Conservation (phyloP, 352 stramenopile genomes). For the Globisporangium perplexum region DNA sequence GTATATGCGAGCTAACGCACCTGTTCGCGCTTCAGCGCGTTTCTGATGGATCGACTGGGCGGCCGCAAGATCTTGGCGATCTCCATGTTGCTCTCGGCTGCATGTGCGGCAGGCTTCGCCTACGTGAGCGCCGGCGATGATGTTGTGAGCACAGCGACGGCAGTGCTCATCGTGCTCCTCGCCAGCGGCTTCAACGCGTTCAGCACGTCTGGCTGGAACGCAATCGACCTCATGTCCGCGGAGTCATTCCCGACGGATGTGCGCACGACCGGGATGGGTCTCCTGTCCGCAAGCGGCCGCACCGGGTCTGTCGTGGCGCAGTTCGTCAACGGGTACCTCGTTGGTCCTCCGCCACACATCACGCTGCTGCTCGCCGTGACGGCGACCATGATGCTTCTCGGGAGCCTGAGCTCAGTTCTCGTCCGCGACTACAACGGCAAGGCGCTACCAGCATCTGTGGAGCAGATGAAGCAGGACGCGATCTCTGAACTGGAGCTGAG, state of each 20-base stretch:
- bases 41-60: conserved; percentile 68
- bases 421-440: conserved; percentile 60
- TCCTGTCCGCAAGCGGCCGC: conserved; percentile 77
- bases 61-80: conserved; percentile 57
- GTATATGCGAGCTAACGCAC: background rate
- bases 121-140: conserved; percentile 41
- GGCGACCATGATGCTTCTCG: conserved; percentile 76
- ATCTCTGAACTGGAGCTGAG: conserved; percentile 2
- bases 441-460: conserved; percentile 42
- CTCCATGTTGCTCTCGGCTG: conserved; percentile 70
- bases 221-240: conserved; percentile 86
- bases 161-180: conserved; percentile 62
- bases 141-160: conserved; percentile 11
- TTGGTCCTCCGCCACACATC: conserved; percentile 69
- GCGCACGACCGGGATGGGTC: conserved; percentile 86
- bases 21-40: conserved; percentile 18
- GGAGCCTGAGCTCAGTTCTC: conserved; percentile 47
- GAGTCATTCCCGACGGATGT: conserved; percentile 90
- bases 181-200: conserved; percentile 90
- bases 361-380: conserved; percentile 71
- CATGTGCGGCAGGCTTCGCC: conserved; percentile 65
- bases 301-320: conserved; percentile 88
- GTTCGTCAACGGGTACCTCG: conserved; percentile 86
- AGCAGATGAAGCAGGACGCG: conserved; percentile 41
- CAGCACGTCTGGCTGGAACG: conserved; percentile 89